Conservation (phyloP, 2,329 filamentous ascomycete genomes). For the Fusarium sarcochroum region DNA sequence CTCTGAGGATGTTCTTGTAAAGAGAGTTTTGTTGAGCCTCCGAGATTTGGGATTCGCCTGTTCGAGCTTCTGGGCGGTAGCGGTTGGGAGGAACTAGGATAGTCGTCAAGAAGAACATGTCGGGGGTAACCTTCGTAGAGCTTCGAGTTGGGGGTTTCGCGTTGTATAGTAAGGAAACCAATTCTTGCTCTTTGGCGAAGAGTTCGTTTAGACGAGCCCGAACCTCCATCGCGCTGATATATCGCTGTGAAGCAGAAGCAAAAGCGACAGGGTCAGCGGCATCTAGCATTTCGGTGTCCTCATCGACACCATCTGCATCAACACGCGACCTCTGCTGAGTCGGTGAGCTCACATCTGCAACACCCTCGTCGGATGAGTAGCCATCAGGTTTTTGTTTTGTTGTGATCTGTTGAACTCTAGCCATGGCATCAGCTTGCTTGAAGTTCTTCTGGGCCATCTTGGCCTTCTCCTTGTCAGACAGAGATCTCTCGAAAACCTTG, state of each 20-base stretch:
- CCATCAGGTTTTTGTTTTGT: constrained; percentile 59
- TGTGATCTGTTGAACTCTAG: constrained; percentile 56
- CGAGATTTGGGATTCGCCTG: constrained; percentile 83
- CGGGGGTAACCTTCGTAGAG: constrained; percentile 72
- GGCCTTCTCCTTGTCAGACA: constrained; percentile 80
- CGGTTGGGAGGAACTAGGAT: constrained; percentile 93
- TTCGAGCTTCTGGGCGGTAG: constrained; percentile 88
- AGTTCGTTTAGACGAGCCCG: constrained; percentile 82
- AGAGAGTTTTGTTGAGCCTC: constrained; percentile 91
- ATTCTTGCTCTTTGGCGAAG: constrained; percentile 88
- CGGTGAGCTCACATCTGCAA: constrained; percentile 74
- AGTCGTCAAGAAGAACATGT: constrained; percentile 95
- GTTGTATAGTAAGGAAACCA: constrained; percentile 88
- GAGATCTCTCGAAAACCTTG: constrained; percentile 91
- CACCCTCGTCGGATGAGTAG: constrained; percentile 74
- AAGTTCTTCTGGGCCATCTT: constrained; percentile 80
- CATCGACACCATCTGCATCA: constrained; percentile 64
- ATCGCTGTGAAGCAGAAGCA: constrained; percentile 69
- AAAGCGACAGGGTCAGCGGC: constrained; percentile 44
- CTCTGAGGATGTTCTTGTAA: constrained; percentile 86
- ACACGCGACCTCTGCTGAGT: constrained; percentile 54
- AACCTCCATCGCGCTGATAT: constrained; percentile 87
- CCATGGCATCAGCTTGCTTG: constrained; percentile 78
- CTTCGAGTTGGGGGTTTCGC: constrained; percentile 75
- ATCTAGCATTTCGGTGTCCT: constrained; percentile 55